phyloP scores from a whole-genome alignment of 1,139 yeast genomes.

The Taphrina flavorubra region DNA sequence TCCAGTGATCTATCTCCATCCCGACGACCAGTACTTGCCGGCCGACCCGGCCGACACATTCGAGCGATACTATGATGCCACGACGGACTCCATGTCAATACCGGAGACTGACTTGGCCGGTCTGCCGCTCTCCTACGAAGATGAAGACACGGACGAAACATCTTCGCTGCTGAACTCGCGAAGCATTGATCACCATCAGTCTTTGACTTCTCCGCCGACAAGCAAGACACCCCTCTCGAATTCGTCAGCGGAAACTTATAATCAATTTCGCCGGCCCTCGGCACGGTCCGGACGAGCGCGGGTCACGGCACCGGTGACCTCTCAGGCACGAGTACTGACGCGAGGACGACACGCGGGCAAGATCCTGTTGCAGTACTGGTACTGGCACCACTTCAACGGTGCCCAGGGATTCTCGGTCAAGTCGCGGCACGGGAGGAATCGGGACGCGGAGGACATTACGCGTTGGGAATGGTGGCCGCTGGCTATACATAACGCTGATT shows the following conservation, averaged over 20 bases:
- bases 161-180: not conserved
- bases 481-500: slow-evolving; percentile 30
- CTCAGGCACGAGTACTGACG: slow-evolving; percentile 26
- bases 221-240: not conserved
- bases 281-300: slow-evolving; percentile 13
- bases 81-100: slow-evolving; percentile 22
- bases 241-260: not conserved
- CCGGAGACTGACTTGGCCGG: slow-evolving; percentile 14
- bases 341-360: slow-evolving; percentile 24
- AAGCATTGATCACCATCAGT: slow-evolving; percentile 6
- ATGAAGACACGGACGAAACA: not conserved
- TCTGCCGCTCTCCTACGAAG: slow-evolving; percentile 24
- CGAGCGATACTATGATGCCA: slow-evolving; percentile 8
- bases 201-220: not conserved
- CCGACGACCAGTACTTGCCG: slow-evolving; percentile 30
- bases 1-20: slow-evolving; percentile 29
- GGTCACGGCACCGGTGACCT: slow-evolving; percentile 23
- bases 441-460: slow-evolving; percentile 25
- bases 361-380: slow-evolving; percentile 28
- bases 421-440: slow-evolving; percentile 1
- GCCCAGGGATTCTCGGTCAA: slow-evolving; percentile 28
- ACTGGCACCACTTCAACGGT: slow-evolving; percentile 30
- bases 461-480: slow-evolving; percentile 34
- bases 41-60: slow-evolving; percentile 24
- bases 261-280: slow-evolving; percentile 16